Percentiles rank a stretch among this genome's conserved stretches.
Conservation (phyloP, 345 rosid species). For the Luvunga scandens region DNA sequence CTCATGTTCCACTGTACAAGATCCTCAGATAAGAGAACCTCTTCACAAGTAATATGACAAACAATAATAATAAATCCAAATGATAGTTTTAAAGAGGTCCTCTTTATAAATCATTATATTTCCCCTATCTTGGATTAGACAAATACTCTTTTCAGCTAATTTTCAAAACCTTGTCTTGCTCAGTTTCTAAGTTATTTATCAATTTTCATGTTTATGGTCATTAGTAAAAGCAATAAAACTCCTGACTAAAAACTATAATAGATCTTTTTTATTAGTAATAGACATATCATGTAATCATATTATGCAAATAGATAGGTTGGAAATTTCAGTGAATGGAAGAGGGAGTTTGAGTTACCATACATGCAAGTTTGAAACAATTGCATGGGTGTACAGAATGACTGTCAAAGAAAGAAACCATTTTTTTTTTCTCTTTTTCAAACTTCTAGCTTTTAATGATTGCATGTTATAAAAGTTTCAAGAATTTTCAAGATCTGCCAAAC, state of each 20-base stretch:
- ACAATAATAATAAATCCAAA: background rate
- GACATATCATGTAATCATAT: background rate
- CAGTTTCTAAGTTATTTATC: background rate
- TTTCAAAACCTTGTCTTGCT: background rate
- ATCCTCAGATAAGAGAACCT: conserved; percentile 4
- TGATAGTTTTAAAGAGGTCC: background rate
- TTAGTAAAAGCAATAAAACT: background rate
- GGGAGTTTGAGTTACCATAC: background rate
- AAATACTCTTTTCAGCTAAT: background rate
- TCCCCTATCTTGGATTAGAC: background rate
- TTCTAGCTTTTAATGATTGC: background rate
- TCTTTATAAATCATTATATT: background rate
- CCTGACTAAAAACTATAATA: background rate
- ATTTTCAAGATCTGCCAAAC: background rate
- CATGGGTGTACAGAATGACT: background rate
- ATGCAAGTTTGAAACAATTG: background rate
- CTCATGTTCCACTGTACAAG: conserved; percentile 88
- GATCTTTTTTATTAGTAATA: background rate
- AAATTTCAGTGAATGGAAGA: background rate
- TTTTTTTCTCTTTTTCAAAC: background rate
- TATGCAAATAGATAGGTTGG: background rate
- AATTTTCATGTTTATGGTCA: background rate
- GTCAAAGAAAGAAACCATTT: background rate
- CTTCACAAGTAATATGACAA: background rate
- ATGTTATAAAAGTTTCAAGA: background rate